phyloP scores from a whole-genome alignment of 2,329 filamentous ascomycete species.

The Neurospora crassa region DNA sequence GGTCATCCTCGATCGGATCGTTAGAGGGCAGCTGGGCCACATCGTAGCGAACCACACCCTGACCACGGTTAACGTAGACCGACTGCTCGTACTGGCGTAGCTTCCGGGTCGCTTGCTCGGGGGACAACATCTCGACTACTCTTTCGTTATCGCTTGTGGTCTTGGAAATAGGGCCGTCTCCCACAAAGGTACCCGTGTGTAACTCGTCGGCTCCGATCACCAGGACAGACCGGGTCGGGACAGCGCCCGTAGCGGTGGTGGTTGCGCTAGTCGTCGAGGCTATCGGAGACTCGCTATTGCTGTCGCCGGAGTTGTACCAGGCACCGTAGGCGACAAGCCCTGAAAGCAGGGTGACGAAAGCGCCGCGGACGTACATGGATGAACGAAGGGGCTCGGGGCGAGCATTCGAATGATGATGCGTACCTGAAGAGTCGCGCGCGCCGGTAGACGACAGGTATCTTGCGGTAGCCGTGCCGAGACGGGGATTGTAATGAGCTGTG shows the following conservation, averaged over 20 bases:
- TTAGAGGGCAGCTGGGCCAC: constrained; percentile 92
- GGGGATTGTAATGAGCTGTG: constrained; percentile 3
- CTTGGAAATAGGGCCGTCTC: constrained; percentile 81
- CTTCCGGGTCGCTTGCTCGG: constrained; percentile 87
- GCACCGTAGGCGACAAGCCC: constrained; percentile 66
- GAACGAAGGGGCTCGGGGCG: constrained; percentile 45
- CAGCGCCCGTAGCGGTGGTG: constrained; percentile 31
- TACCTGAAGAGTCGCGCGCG: constrained; percentile 10
- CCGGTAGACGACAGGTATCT: constrained; percentile 18
- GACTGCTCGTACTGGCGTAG: constrained; percentile 85
- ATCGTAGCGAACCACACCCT: constrained; percentile 90
- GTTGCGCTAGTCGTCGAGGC: constrained; percentile 25
- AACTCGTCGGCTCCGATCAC: constrained; percentile 87
- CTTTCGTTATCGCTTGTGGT: constrained; percentile 76
- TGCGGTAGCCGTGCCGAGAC: constrained; percentile 8
- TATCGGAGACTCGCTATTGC: constrained; percentile 23
- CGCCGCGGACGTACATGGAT: constrained; percentile 66
- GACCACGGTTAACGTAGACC: constrained; percentile 78
- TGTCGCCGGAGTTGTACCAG: constrained; percentile 60
- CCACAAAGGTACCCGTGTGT: constrained; percentile 77
- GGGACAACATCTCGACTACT: constrained; percentile 91
- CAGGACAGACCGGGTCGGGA: constrained; percentile 58
- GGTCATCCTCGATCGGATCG: constrained; percentile 95
- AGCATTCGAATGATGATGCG: constrained; percentile 20
- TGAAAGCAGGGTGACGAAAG: constrained; percentile 58